A percentile compares a stretch with the other conserved stretches of the same genome.
phyloP scores from a whole-genome alignment of 1,139 yeast genomes.

The Arxiozyma slooffiae region DNA sequence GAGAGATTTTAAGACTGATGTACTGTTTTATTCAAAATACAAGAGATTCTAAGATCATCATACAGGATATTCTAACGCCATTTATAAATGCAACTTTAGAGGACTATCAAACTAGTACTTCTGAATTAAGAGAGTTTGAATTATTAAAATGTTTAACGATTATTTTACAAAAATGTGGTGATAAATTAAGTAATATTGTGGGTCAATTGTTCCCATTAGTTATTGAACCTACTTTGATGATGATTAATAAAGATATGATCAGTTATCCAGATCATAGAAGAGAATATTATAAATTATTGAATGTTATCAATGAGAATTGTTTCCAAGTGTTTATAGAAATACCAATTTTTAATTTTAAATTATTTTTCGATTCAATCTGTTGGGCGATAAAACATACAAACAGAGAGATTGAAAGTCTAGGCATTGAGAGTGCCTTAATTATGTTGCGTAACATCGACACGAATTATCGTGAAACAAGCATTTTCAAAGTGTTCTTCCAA shows the following conservation, averaged over 20 bases:
- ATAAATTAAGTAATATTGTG: slow-evolving; percentile 72
- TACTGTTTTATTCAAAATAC: slow-evolving; percentile 82
- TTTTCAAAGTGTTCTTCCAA: slow-evolving; percentile 74
- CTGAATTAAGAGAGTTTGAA: slow-evolving; percentile 94
- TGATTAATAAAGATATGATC: too few relatives aligned
- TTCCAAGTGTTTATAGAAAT: slow-evolving; percentile 76
- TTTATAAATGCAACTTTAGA: slow-evolving; percentile 74
- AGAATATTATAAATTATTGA: too few relatives aligned
- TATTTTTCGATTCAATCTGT: slow-evolving; percentile 81
- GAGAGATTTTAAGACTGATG: slow-evolving; percentile 76
- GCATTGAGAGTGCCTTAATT: slow-evolving; percentile 63
- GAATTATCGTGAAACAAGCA: too few relatives aligned
- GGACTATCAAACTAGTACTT: slow-evolving; percentile 75
- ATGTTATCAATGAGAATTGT: slow-evolving; percentile 72
- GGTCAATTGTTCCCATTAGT: slow-evolving; percentile 76
- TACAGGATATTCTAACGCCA: slow-evolving; percentile 68
- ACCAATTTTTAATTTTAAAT: slow-evolving; percentile 81
- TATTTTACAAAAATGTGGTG: slow-evolving; percentile 56
- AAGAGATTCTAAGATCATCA: slow-evolving; percentile 63
- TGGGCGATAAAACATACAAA: slow-evolving; percentile 98
- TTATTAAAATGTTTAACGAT: slow-evolving; percentile 82
- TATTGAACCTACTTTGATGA: slow-evolving; percentile 82
- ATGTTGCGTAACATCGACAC: too few relatives aligned
- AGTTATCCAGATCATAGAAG: too few relatives aligned
- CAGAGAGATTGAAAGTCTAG: slow-evolving; percentile 85